phyloP scores from a whole-genome alignment of 805 yeast genomes.

The Metschnikowia lachancei region DNA sequence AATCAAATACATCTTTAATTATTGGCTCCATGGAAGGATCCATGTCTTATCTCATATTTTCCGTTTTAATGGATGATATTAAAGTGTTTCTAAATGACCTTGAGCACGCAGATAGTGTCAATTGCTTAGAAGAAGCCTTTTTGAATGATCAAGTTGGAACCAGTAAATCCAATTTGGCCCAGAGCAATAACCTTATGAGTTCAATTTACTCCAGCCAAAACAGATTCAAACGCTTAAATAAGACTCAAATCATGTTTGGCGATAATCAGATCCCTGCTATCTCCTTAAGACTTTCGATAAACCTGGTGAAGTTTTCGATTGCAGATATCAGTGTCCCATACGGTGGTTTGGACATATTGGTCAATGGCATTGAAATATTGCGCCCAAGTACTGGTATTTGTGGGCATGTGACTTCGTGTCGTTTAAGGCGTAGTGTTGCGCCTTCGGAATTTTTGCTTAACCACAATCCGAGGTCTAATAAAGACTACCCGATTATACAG shows the following conservation, averaged over 20 bases:
- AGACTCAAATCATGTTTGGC: conserved; percentile 8
- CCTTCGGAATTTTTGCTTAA: background rate
- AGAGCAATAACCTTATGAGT: conserved; percentile 4
- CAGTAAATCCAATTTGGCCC: background rate
- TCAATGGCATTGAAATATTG: conserved; percentile 21
- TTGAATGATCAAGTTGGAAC: background rate
- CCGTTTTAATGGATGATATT: background rate
- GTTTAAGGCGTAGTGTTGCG: conserved; percentile 11
- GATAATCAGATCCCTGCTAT: conserved; percentile 35
- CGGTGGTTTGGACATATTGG: conserved; percentile 24
- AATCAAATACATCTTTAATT: conserved; percentile 8
- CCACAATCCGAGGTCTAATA: background rate
- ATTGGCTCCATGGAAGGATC: conserved; percentile 18
- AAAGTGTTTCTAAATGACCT: background rate
- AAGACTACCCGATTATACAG: conserved; percentile 25
- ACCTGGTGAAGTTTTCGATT: conserved; percentile 20
- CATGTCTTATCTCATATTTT: conserved; percentile 3
- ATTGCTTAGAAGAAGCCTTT: background rate
- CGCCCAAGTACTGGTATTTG: conserved; percentile 19
- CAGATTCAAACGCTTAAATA: conserved; percentile 12
- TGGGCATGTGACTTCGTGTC: conserved; percentile 24
- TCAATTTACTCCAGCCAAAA: conserved; percentile 14
- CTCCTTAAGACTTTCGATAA: conserved; percentile 30
- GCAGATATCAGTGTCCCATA: conserved; percentile 22
- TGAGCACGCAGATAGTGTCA: conserved; percentile 1